Base-by-base conservation (phyloP, 257 asterid genomes). In the Lantana camara region DNA sequence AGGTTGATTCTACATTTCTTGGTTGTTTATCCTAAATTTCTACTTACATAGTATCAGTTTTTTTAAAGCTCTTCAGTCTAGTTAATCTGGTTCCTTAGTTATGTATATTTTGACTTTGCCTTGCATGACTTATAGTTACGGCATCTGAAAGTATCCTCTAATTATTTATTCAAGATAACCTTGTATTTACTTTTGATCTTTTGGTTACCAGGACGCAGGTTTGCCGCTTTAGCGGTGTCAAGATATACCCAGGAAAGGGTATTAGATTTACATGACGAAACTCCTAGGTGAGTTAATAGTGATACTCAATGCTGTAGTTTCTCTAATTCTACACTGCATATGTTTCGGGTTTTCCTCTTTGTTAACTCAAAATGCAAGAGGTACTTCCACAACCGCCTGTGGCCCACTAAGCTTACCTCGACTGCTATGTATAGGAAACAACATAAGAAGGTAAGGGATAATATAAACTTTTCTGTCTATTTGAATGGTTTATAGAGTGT, bases 351-450 rank as follows among this genome's bases (percentile, higher is more conserved):
- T 24, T 90, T 90, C 76, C 91, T 90, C 55, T 87, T 90, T 51
- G 81, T 70, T 29, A 87, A 85, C 73, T 90, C 97, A 11, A 90
- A 90, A 83, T 90, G 97, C 75, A 90, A 90, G 84, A 75, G 91
- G 82, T 90, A 90, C 53, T 87, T 90, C 77, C 97, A 90, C 79
- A 90, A 90, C 41, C 84, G 86, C 14, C 73, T 87, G 78, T 87
- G 90, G 84, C 97, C 97, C 3, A 87, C 97, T 0, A 90, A 90
- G 54, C 97, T 90, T 71, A 74, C 82, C 0, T 89, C 95, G 97
- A 89, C 97, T n/a, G 95, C 97, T 4, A 68, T 87, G 85, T 89
- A 89, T 69, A 72, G 97, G 23, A 90, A 90, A 44, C 97, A 90
- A 19, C 94, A 90, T 67, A 90, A 87, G 88, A 90, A 90, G 91